Conservation (phyloP, 2,329 filamentous ascomycete genomes). For the Trichoderma oligosporum region DNA sequence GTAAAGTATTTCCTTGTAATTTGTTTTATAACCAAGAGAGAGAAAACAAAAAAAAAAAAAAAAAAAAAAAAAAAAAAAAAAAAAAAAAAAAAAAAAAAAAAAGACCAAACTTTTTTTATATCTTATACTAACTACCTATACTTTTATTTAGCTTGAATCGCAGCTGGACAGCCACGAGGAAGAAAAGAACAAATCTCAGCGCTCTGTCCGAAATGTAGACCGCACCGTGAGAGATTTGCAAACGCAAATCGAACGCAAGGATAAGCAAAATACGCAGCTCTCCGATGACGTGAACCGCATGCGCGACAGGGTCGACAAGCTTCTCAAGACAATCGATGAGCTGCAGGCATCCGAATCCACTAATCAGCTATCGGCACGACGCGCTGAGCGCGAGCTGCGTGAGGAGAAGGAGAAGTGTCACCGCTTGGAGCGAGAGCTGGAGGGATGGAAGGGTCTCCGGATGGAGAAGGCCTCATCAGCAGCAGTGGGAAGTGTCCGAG, state of each 20-base stretch:
- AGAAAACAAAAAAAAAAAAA: too few species aligned
- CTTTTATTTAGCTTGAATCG: conserved; percentile 78
- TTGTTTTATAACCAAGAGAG: too few species aligned
- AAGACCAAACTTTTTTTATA: too few species aligned
- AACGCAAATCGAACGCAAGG: conserved; percentile 84
- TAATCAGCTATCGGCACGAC: conserved; percentile 74
- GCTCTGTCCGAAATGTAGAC: conserved; percentile 87
- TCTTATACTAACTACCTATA: conserved; percentile 19
- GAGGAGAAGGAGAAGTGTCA: conserved; percentile 82
- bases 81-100: too few species aligned
- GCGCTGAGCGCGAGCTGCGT: conserved; percentile 83
- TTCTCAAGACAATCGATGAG: conserved; percentile 88
- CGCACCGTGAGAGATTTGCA: conserved; percentile 91
- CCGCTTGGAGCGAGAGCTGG: conserved; percentile 81
- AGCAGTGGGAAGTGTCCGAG: conserved; percentile 47
- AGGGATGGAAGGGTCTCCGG: conserved; percentile 74
- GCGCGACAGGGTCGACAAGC: conserved; percentile 85
- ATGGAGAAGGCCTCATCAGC: conserved; percentile 56
- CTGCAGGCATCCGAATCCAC: conserved; percentile 82
- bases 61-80: too few species aligned
- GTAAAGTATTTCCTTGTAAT: conserved; percentile 47
- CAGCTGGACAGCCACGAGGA: conserved; percentile 81
- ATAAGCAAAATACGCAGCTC: conserved; percentile 78
- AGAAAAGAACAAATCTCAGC: conserved; percentile 74
- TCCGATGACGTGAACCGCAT: conserved; percentile 79